Evolutionary conservation across 2,329 filamentous ascomycete species (phyloP), one percentile per base, ranked within the genome.

Genomic region (Calonectria naviculata): DNA sequence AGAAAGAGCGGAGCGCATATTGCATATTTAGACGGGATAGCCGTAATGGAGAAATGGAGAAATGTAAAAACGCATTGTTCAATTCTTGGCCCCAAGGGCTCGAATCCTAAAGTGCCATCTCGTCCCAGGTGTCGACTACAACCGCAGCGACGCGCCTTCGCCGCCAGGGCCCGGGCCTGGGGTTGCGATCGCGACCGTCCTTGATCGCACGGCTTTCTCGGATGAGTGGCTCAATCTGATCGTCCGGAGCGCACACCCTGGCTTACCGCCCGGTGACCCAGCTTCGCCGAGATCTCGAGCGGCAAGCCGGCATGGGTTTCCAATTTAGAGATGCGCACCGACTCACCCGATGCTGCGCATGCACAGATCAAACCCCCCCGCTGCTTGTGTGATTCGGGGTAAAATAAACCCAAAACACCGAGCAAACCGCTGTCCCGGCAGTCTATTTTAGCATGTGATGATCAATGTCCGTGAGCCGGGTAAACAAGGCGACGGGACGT

Each of bases 21-120:
- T 21, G 52, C 47, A 38, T 58, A 58, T 58, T 58, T 38, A n/a
- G 34, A 58, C 52, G 52, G 52, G 52, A 38, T 58, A 38, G 34
- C 52, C 52, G 52, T 58, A 34, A 58, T 58, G 34, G 52, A 58
- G 52, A 58, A 58, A 58, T 58, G 52, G 26, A 38, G 38, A 58
- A 58, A 46, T 28, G 29, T 19, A 49, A 41, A 54, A 54, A 34
- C n/a, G 52, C 52, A 58, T 58, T 36, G 52, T 58, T n/a, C 34
- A 58, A 58, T 36, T 41, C 4, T 15, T 58, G 52, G 52, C 34
- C 52, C 52, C 31, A 3, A 26, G 28, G 26, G 3, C 31, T 24
- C 6, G 5, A 58, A 24, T 38, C n/a, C 52, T 29, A 58, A 58
- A 26, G 10, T 38, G 21, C 31, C 31, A 26, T 38, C 24, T 58